Conservation (phyloP, 2,329 filamentous ascomycete genomes). For the Diaporthe longicolla region DNA sequence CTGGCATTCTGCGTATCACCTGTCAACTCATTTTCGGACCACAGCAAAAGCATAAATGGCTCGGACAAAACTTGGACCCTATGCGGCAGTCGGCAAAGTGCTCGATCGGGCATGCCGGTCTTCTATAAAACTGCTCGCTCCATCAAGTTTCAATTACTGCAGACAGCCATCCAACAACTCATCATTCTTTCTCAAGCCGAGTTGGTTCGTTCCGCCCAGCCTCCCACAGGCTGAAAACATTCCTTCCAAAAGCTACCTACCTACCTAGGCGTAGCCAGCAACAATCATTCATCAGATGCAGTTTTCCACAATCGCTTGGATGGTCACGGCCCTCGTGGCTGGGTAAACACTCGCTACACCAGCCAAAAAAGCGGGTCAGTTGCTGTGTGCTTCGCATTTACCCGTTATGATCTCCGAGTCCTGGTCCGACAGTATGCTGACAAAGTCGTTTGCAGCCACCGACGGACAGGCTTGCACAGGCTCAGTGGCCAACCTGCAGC, state of each 20-base stretch:
- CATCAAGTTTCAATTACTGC: not conserved
- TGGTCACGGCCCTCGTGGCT: constrained; percentile 2
- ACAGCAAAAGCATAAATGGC: not conserved
- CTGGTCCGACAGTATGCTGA: not conserved
- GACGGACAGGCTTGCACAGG: constrained; percentile 16
- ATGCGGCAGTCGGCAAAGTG: not conserved
- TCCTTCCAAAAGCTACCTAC: not conserved
- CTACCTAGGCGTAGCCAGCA: too few relatives aligned
- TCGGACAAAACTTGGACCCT: not conserved
- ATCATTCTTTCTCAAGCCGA: not conserved
- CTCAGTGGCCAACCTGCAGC: not conserved
- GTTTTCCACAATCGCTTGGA: constrained; percentile 7
- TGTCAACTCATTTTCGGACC: constrained; percentile 17
- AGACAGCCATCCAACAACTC: not conserved
- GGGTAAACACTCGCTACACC: constrained; percentile 20
- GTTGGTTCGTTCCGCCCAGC: not conserved
- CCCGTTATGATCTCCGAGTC: too few relatives aligned
- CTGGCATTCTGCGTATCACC: constrained; percentile 7
- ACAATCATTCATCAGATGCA: constrained; percentile 14
- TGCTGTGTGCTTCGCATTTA: not conserved
- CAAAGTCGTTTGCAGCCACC: not conserved
- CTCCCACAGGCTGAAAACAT: not conserved
- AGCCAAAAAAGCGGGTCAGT: constrained; percentile 21
- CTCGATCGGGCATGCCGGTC: not conserved
- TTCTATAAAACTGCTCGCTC: not conserved